Conservation (phyloP, 495 filamentous ascomycete genomes). For the Trichoderma orchidacearum region DNA sequence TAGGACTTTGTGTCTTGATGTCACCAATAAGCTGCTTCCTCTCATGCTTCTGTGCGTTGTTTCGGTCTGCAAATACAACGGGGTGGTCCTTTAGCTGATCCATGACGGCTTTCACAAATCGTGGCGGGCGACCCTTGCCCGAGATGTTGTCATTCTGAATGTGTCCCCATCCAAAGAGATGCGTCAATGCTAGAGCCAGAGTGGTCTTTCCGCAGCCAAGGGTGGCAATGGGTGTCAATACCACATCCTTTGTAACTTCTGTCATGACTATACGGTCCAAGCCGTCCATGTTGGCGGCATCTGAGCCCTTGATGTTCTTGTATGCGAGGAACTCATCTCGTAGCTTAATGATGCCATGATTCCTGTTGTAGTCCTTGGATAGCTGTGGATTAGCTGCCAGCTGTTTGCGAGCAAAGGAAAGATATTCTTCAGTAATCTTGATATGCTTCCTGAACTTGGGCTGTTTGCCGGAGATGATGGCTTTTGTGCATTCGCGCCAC, state of each 20-base stretch:
- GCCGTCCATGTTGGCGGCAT: slow-evolving; percentile 28
- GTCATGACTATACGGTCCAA: slow-evolving; percentile 3
- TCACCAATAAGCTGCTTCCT: slow-evolving; percentile 77
- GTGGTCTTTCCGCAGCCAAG: slow-evolving; percentile 97
- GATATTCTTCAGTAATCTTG: slow-evolving; percentile 82
- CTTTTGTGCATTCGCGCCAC: slow-evolving; percentile 95
- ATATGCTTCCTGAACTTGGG: slow-evolving; percentile 75
- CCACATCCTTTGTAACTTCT: slow-evolving; percentile 46
- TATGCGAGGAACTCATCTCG: slow-evolving; percentile 73
- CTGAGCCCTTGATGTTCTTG: slow-evolving; percentile 71
- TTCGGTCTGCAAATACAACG: slow-evolving; percentile 83
- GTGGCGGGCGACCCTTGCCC: slow-evolving; percentile 56
- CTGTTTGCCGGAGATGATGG: slow-evolving; percentile 60
- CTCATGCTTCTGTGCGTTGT: slow-evolving; percentile 84
- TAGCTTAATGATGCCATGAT: slow-evolving; percentile 92
- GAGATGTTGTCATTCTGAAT: slow-evolving; percentile 93
- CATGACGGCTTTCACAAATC: slow-evolving; percentile 55
- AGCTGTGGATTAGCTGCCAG: slow-evolving; percentile 51
- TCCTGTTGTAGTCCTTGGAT: slow-evolving; percentile 54
- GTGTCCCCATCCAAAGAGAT: slow-evolving; percentile 87
- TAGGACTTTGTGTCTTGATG: slow-evolving; percentile 40
- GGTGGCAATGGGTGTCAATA: slow-evolving; percentile 78
- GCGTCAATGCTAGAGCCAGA: slow-evolving; percentile 63
- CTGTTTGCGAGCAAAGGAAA: slow-evolving; percentile 62
- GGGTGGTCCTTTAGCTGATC: slow-evolving; percentile 42